Percentiles rank a stretch among this genome's conserved stretches.
Conservation (phyloP, 2,329 filamentous ascomycete species). For the Fusarium sp. region DNA sequence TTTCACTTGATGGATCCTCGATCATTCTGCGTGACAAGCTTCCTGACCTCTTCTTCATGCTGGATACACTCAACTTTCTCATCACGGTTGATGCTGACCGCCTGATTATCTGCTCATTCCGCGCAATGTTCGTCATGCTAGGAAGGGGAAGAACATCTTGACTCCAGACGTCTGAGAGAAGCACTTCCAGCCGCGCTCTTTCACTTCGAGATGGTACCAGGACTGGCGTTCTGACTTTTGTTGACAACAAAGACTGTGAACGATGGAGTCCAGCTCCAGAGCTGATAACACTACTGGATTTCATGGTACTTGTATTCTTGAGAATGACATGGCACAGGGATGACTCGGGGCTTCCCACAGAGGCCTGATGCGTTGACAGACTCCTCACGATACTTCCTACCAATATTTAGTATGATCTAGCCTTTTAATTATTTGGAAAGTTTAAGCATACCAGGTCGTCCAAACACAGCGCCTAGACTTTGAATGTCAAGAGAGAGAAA, state of each 20-base stretch:
- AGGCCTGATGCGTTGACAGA: slow-evolving; percentile 81
- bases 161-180: slow-evolving; percentile 84
- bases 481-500: slow-evolving; percentile 76
- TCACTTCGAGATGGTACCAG: slow-evolving; percentile 79
- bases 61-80: slow-evolving; percentile 84
- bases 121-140: slow-evolving; percentile 73
- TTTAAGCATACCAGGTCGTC: slow-evolving; percentile 66
- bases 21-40: slow-evolving; percentile 52
- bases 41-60: slow-evolving; percentile 75
- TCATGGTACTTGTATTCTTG: slow-evolving; percentile 80
- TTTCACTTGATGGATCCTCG: not conserved
- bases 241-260: slow-evolving; percentile 81
- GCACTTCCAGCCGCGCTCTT: slow-evolving; percentile 76
- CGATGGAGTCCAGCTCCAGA: slow-evolving; percentile 69
- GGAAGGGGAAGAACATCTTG: slow-evolving; percentile 82
- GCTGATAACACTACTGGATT: slow-evolving; percentile 55
- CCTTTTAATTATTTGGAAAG: not conserved
- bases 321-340: slow-evolving; percentile 80
- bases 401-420: slow-evolving; percentile 3
- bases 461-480: slow-evolving; percentile 77
- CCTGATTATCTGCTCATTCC: slow-evolving; percentile 76
- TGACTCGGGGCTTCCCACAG: slow-evolving; percentile 74
- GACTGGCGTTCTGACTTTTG: slow-evolving; percentile 70
- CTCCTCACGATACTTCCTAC: slow-evolving; percentile 69
- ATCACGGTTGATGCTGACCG: slow-evolving; percentile 87